Base-by-base conservation (phyloP, 768 basidiomycete species). In the Pisolithus tinctorius region DNA sequence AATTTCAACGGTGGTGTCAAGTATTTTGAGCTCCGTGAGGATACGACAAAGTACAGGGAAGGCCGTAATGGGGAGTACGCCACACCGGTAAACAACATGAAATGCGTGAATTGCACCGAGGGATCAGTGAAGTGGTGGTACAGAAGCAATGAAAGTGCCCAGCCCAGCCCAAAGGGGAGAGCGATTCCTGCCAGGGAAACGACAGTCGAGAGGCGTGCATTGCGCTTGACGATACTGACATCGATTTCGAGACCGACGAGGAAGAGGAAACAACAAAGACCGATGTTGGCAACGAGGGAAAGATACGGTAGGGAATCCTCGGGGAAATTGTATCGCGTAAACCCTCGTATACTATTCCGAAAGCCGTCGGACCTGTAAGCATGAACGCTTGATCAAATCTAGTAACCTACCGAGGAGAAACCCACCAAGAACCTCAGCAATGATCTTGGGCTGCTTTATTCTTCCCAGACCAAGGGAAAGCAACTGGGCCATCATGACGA, bases 161-260 rank as follows among this genome's bases (percentile, higher is more conserved):
- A 78, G 0, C 95, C 95, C 2, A 97, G 69, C 1, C 81, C 91
- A 58, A 99, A 97, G 0, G 95, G 95, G 2, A 99, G 60, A 4
- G 81, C 62, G 78, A 98, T 91, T 2, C 95, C 95, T 0, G 84
- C 87, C 1, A 88, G 57, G 0, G 91, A 85, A 48, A 98, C 83
- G 2, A 81, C 75, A 3, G 69, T 68, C 0, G 86, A 88, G 9
- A 83, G 71, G 8, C 81, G 76, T 0, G 79, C 83, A 73, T 90
- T 88, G 37, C 86, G 83, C 59, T 77, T 84, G 67, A 98, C 84
- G 53, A 97, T 74, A 4, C 73, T 69, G 0, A 76, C 70, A 52
- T 98, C 96, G 51, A 96, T 93, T 72, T 92, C 89, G 31, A 95
- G 82, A 3, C 95, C 95, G 38, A 97, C 86, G 53, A 97, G 78